A percentile compares a stretch with the other conserved stretches of the same genome.
These are phyloP conservation scores for Centella asiatica DNA, from an alignment of 129 eudicot genomes.

Conservation along the genomic window DNA sequence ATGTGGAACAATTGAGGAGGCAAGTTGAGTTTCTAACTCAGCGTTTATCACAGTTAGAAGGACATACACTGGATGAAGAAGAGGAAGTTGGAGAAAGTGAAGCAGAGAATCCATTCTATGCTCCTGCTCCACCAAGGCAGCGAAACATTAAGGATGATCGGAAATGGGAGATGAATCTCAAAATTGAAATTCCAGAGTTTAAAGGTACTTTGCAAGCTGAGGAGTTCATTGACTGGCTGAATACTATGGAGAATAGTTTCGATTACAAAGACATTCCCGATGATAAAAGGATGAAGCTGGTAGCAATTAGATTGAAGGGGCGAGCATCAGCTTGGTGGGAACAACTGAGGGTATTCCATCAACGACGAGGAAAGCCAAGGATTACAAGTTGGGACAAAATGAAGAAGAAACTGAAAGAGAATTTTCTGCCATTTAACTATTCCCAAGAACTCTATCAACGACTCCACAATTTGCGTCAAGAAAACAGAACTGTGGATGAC, in stretches of 20 bases:
- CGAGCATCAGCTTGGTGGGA: conserved; percentile 1
- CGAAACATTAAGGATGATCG: background rate
- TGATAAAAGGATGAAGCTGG: background rate
- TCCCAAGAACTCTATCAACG: background rate
- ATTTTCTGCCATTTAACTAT: background rate
- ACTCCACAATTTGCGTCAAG: background rate
- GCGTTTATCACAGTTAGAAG: background rate
- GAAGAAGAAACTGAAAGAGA: background rate
- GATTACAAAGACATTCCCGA: background rate
- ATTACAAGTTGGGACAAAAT: background rate
- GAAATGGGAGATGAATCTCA: background rate
- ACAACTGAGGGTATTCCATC: background rate
- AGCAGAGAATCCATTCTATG: background rate
- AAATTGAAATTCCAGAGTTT: background rate
- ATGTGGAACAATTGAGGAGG: background rate
- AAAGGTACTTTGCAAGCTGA: background rate
- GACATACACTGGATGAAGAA: background rate
- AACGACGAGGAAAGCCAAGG: background rate
- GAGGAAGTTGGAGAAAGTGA: background rate
- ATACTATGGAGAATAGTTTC: background rate
- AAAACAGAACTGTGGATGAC: background rate
- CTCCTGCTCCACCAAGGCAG: no score
- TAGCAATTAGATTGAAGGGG: background rate
- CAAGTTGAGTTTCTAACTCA: background rate
- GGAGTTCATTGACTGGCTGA: background rate